phyloP scores from a whole-genome alignment of 495 filamentous ascomycete species.

The Daldinia childiae region DNA sequence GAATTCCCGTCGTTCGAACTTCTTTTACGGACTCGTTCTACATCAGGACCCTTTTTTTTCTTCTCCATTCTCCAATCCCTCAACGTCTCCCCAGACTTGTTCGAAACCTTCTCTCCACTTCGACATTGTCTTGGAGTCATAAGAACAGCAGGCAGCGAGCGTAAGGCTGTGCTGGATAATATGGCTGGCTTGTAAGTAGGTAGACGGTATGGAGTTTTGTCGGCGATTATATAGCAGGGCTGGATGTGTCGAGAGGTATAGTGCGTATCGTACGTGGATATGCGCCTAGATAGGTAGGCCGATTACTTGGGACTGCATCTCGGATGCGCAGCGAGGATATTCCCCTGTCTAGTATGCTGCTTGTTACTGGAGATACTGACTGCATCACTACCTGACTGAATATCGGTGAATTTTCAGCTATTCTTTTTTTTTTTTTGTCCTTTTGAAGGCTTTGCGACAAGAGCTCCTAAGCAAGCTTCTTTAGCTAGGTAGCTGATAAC shows the following conservation, averaged over 20 bases:
- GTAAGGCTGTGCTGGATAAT: not conserved
- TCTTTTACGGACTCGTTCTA: not conserved
- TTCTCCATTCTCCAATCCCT: not conserved
- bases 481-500: not conserved
- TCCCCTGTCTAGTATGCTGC: slow-evolving; percentile 18
- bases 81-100: not conserved
- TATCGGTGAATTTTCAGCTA: slow-evolving; percentile 22
- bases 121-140: not conserved
- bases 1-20: not conserved
- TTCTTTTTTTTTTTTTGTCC: not conserved
- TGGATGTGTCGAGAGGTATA: not conserved
- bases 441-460: not conserved
- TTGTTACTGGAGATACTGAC: slow-evolving; percentile 1
- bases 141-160: not conserved
- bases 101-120: not conserved
- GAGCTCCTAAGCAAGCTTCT: not conserved
- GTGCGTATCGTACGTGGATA: slow-evolving; percentile 6
- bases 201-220: not conserved
- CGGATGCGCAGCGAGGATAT: slow-evolving; percentile 40
- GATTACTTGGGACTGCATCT: slow-evolving; percentile 34
- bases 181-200: not conserved
- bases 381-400: slow-evolving; percentile 40
- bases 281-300: not conserved
- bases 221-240: not conserved
- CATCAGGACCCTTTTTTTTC: not conserved